These are phyloP conservation scores for Russula sp. DNA, from an alignment of 768 basidiomycete species.

Conservation along the genomic window DNA sequence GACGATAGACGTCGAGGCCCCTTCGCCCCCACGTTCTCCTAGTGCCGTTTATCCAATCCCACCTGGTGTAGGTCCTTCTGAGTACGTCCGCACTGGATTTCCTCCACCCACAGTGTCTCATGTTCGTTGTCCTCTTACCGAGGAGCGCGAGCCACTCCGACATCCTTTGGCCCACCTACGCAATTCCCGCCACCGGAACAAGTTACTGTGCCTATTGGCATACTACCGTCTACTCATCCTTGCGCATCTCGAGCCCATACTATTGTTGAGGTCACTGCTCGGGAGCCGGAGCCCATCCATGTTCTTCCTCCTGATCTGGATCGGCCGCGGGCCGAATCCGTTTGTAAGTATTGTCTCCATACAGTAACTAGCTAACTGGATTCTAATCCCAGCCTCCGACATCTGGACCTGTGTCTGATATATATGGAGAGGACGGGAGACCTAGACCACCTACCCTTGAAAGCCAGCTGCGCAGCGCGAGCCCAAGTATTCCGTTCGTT, in stretches of 20 bases:
- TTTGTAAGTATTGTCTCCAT: constrained; percentile 1
- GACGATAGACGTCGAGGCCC: not conserved
- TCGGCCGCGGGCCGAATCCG: not conserved
- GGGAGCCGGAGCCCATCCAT: constrained; percentile 3
- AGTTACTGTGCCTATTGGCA: not conserved
- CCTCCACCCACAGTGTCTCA: not conserved
- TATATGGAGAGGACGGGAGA: not conserved
- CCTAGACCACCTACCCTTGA: not conserved
- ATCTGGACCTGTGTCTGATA: constrained; percentile 9
- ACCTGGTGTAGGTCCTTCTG: not conserved
- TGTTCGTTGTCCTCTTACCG: not conserved
- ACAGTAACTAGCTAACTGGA: not conserved
- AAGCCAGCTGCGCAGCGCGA: not conserved
- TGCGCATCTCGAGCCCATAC: constrained; percentile 10
- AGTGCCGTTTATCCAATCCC: not conserved
- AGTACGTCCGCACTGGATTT: not conserved
- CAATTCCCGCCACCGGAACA: constrained; percentile 9
- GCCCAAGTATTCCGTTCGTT: constrained; percentile 5
- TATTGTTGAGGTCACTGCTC: constrained; percentile 16
- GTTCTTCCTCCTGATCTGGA: constrained; percentile 2
- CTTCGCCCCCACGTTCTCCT: not conserved
- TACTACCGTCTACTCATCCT: constrained; percentile 1
- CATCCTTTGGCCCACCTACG: constrained; percentile 6
- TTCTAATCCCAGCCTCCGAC: constrained; percentile 6
- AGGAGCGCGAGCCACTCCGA: constrained; percentile 4